Conservation (phyloP, 2,329 filamentous ascomycete species). For the Grosmannia penicillata region DNA sequence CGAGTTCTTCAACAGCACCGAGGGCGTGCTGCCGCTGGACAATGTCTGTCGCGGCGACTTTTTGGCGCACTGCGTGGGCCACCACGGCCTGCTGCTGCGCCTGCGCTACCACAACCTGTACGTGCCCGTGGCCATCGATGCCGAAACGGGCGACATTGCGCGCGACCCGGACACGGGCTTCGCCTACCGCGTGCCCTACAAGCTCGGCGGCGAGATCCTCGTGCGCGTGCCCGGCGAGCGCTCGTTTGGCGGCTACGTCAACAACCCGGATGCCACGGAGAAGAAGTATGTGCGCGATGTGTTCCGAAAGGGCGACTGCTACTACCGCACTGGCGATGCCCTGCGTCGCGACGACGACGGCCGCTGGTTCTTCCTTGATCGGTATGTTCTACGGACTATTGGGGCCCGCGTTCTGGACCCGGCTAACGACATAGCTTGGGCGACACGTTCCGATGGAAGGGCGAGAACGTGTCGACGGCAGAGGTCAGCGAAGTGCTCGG, state of each 20-base stretch:
- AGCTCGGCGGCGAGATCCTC: slow-evolving; percentile 61
- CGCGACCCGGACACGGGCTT: slow-evolving; percentile 55
- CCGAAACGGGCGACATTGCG: slow-evolving; percentile 50
- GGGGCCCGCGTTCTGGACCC: not conserved
- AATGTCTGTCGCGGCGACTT: slow-evolving; percentile 49
- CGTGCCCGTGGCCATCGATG: slow-evolving; percentile 54
- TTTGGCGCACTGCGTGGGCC: slow-evolving; percentile 48
- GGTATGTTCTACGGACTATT: slow-evolving; percentile 7
- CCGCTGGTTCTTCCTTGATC: slow-evolving; percentile 55
- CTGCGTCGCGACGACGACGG: slow-evolving; percentile 46
- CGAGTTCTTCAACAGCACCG: slow-evolving; percentile 69
- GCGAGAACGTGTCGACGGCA: slow-evolving; percentile 67
- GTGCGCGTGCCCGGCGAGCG: slow-evolving; percentile 42
- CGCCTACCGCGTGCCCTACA: slow-evolving; percentile 45
- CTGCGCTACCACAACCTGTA: slow-evolving; percentile 35
- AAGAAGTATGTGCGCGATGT: slow-evolving; percentile 53
- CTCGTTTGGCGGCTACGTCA: slow-evolving; percentile 55
- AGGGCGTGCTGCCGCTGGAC: slow-evolving; percentile 50
- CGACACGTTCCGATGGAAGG: slow-evolving; percentile 69
- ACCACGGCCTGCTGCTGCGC: slow-evolving; percentile 51
- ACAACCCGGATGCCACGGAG: slow-evolving; percentile 48
- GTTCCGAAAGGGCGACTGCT: slow-evolving; percentile 51
- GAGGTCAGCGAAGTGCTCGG: slow-evolving; percentile 67
- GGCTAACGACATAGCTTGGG: slow-evolving; percentile 31
- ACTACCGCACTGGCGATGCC: slow-evolving; percentile 55